Evolutionary conservation across 495 filamentous ascomycete genomes (phyloP).

Genomic region (Neurospora discreta): DNA sequence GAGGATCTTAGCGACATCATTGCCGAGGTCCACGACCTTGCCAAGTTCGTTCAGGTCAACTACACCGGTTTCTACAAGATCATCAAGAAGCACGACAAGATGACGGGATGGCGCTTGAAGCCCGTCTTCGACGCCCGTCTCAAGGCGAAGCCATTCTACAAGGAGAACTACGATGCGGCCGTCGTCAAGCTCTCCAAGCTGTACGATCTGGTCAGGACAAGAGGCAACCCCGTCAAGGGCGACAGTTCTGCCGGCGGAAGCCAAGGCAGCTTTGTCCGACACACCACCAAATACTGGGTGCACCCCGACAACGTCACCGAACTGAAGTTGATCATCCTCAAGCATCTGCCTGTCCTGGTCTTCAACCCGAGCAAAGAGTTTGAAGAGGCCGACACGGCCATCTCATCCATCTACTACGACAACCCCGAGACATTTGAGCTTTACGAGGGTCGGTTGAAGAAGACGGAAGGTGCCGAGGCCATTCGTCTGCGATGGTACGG

Average conservation of each 20-base stretch:
- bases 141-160: conserved; percentile 94
- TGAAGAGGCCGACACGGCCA: conserved; percentile 75
- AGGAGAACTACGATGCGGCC: conserved; percentile 94
- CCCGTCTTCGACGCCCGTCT: conserved; percentile 89
- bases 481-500: conserved; percentile 97
- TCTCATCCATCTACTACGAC: conserved; percentile 97
- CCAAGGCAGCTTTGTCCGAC: conserved; percentile 91
- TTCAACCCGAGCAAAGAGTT: conserved; percentile 98
- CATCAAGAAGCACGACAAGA: conserved; percentile 99
- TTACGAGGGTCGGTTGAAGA: conserved; percentile 88
- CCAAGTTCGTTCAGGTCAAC: conserved; percentile 97
- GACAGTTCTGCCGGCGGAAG: conserved; percentile 82
- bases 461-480: conserved; percentile 94
- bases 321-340: conserved; percentile 90
- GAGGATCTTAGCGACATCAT: conserved; percentile 96
- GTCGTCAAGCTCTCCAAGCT: conserved; percentile 92
- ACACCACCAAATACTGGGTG: conserved; percentile 99
- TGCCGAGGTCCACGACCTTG: conserved; percentile 95
- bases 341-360: conserved; percentile 93
- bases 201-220: conserved; percentile 86
- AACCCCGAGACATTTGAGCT: conserved; percentile 88
- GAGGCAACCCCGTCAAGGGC: conserved; percentile 84
- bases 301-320: conserved; percentile 98
- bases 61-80: conserved; percentile 99
- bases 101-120: conserved; percentile 85